Conservation (phyloP, 2,329 filamentous ascomycete genomes). For the Endothia cerciana region DNA sequence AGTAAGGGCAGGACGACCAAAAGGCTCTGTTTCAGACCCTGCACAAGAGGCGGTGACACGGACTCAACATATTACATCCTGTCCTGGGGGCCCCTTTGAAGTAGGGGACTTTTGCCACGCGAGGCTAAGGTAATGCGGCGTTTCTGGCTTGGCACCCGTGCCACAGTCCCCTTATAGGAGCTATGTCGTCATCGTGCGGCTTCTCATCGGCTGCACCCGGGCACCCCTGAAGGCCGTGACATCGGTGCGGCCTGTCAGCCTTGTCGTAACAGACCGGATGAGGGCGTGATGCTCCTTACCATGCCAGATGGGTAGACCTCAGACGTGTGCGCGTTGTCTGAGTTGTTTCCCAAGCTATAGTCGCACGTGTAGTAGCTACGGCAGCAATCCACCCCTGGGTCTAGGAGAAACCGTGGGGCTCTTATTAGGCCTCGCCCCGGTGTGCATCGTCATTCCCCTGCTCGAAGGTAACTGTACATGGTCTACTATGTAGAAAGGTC, state of each 20-base stretch:
- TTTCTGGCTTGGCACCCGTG: constrained; percentile 4
- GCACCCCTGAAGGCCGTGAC: neutral
- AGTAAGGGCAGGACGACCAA: neutral
- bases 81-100: neutral
- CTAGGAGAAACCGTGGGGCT: neutral
- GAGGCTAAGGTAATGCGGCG: neutral
- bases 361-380: too few relatives aligned
- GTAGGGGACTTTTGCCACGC: neutral
- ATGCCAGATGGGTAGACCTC: neutral
- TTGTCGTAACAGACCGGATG: neutral
- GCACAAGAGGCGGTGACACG: neutral
- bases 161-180: neutral
- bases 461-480: neutral
- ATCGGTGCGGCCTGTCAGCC: neutral
- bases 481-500: neutral
- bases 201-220: neutral
- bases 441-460: neutral
- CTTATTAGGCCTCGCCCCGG: neutral
- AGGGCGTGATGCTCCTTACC: neutral
- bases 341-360: too few relatives aligned
- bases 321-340: neutral
- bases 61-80: neutral
- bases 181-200: neutral
- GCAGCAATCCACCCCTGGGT: neutral
- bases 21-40: neutral